phyloP scores from a whole-genome alignment of 768 basidiomycete genomes.

The Cystobasidium onofrii region DNA sequence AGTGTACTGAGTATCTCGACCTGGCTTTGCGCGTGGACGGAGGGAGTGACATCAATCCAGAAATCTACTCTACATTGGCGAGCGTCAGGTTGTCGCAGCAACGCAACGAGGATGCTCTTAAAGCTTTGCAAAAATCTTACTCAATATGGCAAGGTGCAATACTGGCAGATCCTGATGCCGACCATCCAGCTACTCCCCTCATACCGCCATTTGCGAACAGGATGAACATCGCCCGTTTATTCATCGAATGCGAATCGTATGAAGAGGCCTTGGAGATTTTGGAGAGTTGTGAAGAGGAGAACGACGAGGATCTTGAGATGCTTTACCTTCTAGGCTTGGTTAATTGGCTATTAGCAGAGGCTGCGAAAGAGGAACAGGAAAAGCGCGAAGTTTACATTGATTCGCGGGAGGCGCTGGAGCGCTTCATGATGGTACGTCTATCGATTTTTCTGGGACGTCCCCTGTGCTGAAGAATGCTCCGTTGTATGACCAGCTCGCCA shows the following conservation, averaged over 20 bases:
- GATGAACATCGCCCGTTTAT: conserved; percentile 22
- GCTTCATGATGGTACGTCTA: conserved; percentile 36
- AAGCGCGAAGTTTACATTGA: conserved; percentile 39
- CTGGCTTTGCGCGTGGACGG: conserved; percentile 37
- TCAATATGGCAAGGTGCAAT: conserved; percentile 29
- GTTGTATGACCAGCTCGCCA: conserved; percentile 27
- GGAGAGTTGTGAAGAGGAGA: conserved; percentile 40
- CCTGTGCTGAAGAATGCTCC: background rate
- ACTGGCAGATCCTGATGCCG: conserved; percentile 10
- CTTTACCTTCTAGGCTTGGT: conserved; percentile 41
- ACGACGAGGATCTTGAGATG: conserved; percentile 42
- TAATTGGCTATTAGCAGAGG: conserved; percentile 17
- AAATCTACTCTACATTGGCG: conserved; percentile 39
- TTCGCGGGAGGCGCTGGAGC: conserved; percentile 37
- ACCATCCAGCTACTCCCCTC: conserved; percentile 1
- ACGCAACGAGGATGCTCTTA: conserved; percentile 36
- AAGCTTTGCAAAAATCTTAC: conserved; percentile 35
- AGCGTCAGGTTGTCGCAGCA: conserved; percentile 35
- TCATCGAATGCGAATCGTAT: conserved; percentile 27
- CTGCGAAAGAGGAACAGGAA: conserved; percentile 10
- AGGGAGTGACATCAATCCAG: conserved; percentile 37
- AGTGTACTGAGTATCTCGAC: conserved; percentile 39
- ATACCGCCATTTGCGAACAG: conserved; percentile 28
- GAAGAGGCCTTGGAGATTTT: conserved; percentile 39
- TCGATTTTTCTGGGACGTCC: background rate